Conservation (phyloP, 2,329 filamentous ascomycete genomes). For the Talaromyces sp. region DNA sequence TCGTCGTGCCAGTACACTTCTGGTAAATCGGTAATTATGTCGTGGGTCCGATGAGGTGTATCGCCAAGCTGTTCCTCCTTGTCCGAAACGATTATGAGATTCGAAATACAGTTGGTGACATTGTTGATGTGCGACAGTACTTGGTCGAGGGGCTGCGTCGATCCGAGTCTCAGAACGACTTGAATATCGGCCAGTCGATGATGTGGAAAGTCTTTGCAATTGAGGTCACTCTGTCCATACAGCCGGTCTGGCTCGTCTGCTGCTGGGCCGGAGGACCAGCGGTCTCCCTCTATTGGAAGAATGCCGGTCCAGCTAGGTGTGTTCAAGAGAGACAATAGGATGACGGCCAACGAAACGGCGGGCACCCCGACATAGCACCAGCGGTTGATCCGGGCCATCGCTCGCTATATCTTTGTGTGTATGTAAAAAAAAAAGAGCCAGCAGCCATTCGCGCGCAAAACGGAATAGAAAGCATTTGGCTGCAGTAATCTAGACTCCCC, state of each 20-base stretch:
- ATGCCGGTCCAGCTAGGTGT: conserved; percentile 4
- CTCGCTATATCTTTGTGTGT: background rate
- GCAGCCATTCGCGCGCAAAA: background rate
- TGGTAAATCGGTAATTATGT: conserved; percentile 46
- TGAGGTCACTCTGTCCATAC: background rate
- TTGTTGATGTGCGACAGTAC: conserved; percentile 52
- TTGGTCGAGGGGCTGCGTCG: conserved; percentile 53
- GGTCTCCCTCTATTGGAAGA: background rate
- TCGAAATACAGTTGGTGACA: conserved; percentile 52
- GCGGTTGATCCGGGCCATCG: background rate
- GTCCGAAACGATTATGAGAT: conserved; percentile 57
- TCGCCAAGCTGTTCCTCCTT: conserved; percentile 50
- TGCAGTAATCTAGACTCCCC: background rate
- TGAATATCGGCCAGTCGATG: conserved; percentile 47
- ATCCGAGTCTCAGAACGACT: conserved; percentile 55
- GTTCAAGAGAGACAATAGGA: conserved; percentile 6
- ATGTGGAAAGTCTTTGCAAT: conserved; percentile 23
- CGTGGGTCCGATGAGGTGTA: conserved; percentile 35
- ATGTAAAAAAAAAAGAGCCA: background rate
- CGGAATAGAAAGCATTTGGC: background rate
- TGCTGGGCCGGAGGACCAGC: background rate
- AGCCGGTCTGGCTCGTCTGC: background rate
- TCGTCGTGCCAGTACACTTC: conserved; percentile 21
- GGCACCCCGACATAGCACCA: conserved; percentile 3
- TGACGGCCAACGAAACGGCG: background rate